These are phyloP conservation scores for Rhodomyrtus psidioides DNA, from an alignment of 441 rosid genomes.

Conservation along the genomic window DNA sequence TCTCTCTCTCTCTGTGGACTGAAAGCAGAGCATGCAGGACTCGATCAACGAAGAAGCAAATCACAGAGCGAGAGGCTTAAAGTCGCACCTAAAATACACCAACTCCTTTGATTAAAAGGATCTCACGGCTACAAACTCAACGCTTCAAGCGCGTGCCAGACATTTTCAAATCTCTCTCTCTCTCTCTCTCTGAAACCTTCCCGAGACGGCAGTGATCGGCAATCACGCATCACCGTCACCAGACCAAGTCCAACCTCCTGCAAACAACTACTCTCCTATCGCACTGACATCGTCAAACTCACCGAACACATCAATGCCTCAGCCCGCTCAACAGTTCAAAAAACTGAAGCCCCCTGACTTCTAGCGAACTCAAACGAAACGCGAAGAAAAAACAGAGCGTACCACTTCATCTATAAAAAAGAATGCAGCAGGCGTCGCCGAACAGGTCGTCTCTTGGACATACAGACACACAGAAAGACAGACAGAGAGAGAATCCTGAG, in stretches of 20 bases:
- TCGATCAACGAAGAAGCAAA: background rate
- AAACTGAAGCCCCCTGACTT: background rate
- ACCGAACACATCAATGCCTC: background rate
- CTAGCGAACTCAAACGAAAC: background rate
- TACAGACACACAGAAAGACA: background rate
- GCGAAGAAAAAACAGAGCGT: background rate
- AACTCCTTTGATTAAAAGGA: background rate
- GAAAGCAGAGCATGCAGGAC: background rate
- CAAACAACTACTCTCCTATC: background rate
- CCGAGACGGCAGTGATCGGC: background rate
- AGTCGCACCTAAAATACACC: background rate
- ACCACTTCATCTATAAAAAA: background rate
- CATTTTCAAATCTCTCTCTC: background rate
- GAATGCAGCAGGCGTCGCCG: background rate
- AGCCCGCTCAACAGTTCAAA: background rate
- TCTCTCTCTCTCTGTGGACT: background rate
- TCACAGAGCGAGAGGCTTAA: background rate
- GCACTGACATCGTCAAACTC: background rate
- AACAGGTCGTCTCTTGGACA: background rate
- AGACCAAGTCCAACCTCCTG: background rate
- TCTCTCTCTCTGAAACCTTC: background rate
- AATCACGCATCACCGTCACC: background rate
- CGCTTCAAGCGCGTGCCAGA: background rate
- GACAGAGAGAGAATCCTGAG: background rate
- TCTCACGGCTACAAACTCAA: background rate